Evolutionary conservation across 202 grass and related monocot genomes (phyloP).

Genomic region (Panicum hallii): DNA sequence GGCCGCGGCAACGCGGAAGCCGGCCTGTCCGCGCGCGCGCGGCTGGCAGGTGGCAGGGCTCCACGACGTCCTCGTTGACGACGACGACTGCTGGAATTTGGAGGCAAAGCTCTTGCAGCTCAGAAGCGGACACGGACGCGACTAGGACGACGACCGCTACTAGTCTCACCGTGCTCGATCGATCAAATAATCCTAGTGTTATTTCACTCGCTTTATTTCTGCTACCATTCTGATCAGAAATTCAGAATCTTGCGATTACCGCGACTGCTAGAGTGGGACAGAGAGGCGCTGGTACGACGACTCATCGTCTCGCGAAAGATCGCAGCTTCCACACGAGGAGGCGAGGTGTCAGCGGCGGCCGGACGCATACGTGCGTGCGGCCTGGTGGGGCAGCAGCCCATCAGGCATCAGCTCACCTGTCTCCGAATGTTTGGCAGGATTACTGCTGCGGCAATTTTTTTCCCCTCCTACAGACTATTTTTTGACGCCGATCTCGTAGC

Average conservation of each 20-base stretch:
- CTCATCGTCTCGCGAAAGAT: background rate
- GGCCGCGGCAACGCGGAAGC: background rate
- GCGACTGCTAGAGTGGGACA: too few relatives aligned
- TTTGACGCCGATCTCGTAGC: background rate
- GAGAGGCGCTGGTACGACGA: too few relatives aligned
- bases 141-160: background rate
- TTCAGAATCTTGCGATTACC: background rate
- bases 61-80: background rate
- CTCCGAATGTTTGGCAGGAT: conserved; percentile 11
- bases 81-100: background rate
- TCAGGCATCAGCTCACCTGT: background rate
- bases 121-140: background rate
- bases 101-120: background rate
- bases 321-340: background rate
- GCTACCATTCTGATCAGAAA: background rate
- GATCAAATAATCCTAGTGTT: background rate
- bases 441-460: background rate
- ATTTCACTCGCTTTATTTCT: background rate
- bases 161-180: background rate
- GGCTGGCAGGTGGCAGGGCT: background rate
- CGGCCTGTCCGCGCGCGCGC: background rate
- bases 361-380: background rate
- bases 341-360: background rate
- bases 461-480: background rate
- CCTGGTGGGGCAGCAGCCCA: background rate